A percentile compares a stretch with the other conserved stretches of the same genome.
Evolutionary conservation across 306 rosid species (phyloP).

Genomic region (Medicago ruthenica): DNA sequence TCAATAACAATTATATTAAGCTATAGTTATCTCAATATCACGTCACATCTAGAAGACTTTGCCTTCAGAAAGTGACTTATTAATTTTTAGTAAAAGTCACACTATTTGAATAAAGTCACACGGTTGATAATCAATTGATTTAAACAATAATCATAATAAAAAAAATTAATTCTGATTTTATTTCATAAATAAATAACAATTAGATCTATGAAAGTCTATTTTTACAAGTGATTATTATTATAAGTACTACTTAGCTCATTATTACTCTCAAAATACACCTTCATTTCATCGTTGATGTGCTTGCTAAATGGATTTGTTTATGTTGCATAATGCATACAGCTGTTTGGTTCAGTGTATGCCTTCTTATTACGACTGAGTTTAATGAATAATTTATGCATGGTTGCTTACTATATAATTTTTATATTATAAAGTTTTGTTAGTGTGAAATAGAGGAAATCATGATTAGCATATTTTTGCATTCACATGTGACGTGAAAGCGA

Average conservation of each 20-base stretch:
- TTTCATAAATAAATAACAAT: too few relatives aligned
- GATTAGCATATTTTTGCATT: not conserved
- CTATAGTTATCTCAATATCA: constrained; percentile 3
- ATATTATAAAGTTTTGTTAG: not conserved
- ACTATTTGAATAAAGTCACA: not conserved
- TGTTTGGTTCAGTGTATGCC: constrained; percentile 4
- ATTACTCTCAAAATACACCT: too few relatives aligned
- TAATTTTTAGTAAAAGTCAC: constrained; percentile 3
- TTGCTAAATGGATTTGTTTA: too few relatives aligned
- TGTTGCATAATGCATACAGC: not conserved
- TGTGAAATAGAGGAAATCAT: too few relatives aligned
- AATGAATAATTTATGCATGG: not conserved
- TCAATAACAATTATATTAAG: not conserved
- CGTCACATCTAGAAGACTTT: constrained; percentile 14
- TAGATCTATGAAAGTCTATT: too few relatives aligned
- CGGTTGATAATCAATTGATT: not conserved
- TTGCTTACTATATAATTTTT: not conserved
- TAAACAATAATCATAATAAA: not conserved
- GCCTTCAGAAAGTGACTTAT: constrained; percentile 22
- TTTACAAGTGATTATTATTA: too few relatives aligned
- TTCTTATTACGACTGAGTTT: not conserved
- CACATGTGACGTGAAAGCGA: not conserved
- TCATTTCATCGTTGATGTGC: too few relatives aligned
- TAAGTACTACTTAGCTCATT: too few relatives aligned
- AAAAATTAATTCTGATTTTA: too few relatives aligned